Evolutionary conservation across 108 stramenopile genomes (phyloP), one percentile per base, ranked within the genome.

Genomic region (Skeletonema potamos): DNA sequence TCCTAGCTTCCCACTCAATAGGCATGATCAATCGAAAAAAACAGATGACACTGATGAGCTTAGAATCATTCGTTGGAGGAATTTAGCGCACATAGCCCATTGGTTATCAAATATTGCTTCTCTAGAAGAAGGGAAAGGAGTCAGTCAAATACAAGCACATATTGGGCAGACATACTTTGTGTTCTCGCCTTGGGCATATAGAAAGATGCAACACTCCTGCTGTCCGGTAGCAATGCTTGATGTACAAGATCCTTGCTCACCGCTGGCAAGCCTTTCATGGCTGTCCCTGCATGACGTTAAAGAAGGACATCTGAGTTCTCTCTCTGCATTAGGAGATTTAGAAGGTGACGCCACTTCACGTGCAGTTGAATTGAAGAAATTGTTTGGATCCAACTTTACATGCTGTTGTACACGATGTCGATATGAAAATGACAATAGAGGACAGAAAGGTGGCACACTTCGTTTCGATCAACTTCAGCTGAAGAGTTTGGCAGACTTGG

Each of bases 401-500:
- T 89, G 89, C 54, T 6, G 33, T 1, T 90, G 85, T 66, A 30
- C 66, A 33, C 41, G 74, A 26, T 89, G 86, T 43, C 28, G 57
- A 18, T 69, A 82, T 64, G 79, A 82, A 39, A 24, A 57, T 22
- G 22, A 24, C 20, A 37, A 62, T 60, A 12, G 0, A 22, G n/a
- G 64, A 51, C 34, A 64, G 0, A 54, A 59, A 17, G 4, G 28
- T 17, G 15, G n/a, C 0, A 4, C 4, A 3, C 4, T 27, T 46
- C 61, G 0, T 74, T 68, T 78, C 0, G 26, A 20, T 20, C 27
- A 33, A 10, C 24, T 18, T 29, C 58, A 72, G 29, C 41, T 61
- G 43, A 85, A 73, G 37, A 77, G 79, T 33, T 44, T 88, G 28
- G 90, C 82, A 17, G 87, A 91, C 70, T 64, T 76, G 27, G 81